phyloP scores from a whole-genome alignment of 495 filamentous ascomycete species.

The Jackrogersella multiformis region DNA sequence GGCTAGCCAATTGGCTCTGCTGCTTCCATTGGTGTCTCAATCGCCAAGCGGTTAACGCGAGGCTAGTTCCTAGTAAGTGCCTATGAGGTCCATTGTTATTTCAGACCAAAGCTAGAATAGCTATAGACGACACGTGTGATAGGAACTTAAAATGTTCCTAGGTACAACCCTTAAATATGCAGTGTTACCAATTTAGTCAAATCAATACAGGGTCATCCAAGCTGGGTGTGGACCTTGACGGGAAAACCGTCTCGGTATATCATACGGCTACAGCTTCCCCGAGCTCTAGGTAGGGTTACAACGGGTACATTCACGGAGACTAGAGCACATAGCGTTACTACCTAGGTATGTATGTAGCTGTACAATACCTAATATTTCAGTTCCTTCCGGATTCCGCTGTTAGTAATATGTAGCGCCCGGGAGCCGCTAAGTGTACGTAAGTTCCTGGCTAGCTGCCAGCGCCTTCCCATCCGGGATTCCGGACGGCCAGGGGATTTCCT shows the following conservation, averaged over 20 bases:
- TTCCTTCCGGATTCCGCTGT: not conserved
- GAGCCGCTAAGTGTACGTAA: conserved; percentile 13
- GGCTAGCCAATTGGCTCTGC: conserved; percentile 16
- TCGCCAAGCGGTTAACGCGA: conserved; percentile 16
- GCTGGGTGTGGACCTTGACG: not conserved
- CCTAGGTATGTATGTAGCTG: not conserved
- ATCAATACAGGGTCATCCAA: not conserved
- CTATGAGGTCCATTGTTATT: conserved; percentile 10
- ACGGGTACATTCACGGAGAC: not conserved
- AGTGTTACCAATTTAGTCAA: not conserved
- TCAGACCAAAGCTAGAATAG: not conserved
- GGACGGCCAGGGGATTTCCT: not conserved
- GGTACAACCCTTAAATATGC: not conserved
- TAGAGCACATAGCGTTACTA: not conserved
- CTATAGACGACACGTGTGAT: not conserved
- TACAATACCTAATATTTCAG: not conserved
- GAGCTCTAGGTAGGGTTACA: conserved; percentile 8
- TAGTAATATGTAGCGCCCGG: not conserved
- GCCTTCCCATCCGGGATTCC: not conserved
- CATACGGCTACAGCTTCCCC: conserved; percentile 4
- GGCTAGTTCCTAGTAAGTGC: conserved; percentile 16
- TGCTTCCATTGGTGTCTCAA: not conserved
- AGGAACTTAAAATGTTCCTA: not conserved
- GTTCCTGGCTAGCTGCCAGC: not conserved
- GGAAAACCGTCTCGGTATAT: not conserved